Conservation (phyloP, 192 early-diverging fungal genomes). For the Podila clonocystis region DNA sequence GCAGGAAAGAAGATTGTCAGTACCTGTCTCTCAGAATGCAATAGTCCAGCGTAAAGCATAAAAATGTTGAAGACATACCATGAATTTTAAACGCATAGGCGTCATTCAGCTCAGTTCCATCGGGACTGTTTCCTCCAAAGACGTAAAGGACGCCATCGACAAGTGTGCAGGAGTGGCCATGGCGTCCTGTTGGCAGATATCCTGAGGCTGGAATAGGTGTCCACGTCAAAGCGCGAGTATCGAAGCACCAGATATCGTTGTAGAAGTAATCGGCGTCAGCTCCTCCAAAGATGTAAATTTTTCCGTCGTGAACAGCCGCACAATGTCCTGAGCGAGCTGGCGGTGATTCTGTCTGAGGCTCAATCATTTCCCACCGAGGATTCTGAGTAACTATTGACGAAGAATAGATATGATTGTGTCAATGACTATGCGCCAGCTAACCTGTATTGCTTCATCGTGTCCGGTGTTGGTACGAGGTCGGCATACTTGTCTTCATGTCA, state of each 20-base stretch:
- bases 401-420: background rate
- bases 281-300: slow-evolving; percentile 61
- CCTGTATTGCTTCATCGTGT: no score
- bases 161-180: slow-evolving; percentile 46
- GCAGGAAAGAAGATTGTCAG: background rate
- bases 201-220: slow-evolving; percentile 53
- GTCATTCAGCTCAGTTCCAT: slow-evolving; percentile 57
- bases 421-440: no score
- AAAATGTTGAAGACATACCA: slow-evolving; percentile 31
- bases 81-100: slow-evolving; percentile 61
- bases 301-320: slow-evolving; percentile 38
- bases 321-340: slow-evolving; percentile 42
- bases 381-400: slow-evolving; percentile 32
- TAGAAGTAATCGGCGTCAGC: slow-evolving; percentile 58
- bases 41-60: background rate
- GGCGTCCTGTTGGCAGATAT: slow-evolving; percentile 59
- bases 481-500: slow-evolving; percentile 61
- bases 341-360: slow-evolving; percentile 41
- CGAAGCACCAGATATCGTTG: slow-evolving; percentile 69
- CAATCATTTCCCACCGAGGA: slow-evolving; percentile 46
- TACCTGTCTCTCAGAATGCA: background rate
- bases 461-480: no score
- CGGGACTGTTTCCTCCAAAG: slow-evolving; percentile 61
- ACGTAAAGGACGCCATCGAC: slow-evolving; percentile 65
- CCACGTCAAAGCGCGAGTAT: slow-evolving; percentile 54